Evolutionary conservation across 2,329 filamentous ascomycete species (phyloP).

Genomic region (Endocalyx cinctus): DNA sequence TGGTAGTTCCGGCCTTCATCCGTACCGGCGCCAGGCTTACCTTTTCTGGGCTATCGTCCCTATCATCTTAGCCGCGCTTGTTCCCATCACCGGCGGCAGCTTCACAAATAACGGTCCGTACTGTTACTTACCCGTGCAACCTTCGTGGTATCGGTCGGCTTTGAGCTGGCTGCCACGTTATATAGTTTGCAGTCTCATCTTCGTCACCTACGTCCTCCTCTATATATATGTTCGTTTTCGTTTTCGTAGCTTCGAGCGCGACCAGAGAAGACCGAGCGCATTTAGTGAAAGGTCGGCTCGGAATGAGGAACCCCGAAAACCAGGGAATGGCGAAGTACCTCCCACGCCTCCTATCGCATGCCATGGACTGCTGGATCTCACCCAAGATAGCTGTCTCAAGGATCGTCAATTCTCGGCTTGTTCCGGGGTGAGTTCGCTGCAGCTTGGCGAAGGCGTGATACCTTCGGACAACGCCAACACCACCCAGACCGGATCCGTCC

Average conservation of each 20-base stretch:
- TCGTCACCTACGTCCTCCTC: conserved; percentile 63
- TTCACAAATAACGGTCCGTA: conserved; percentile 30
- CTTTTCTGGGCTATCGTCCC: conserved; percentile 54
- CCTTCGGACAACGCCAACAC: no score
- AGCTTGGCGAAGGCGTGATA: conserved; percentile 14
- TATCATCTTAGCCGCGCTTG: conserved; percentile 44
- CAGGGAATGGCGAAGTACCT: conserved; percentile 11
- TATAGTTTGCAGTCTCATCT: conserved; percentile 59
- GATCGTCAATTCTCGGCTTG: conserved; percentile 19
- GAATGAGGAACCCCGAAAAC: conserved; percentile 6
- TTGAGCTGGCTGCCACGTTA: conserved; percentile 73
- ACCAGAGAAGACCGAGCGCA: conserved; percentile 22
- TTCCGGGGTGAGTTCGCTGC: conserved; percentile 23
- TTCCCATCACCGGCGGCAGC: conserved; percentile 23
- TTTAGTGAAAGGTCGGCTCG: conserved; percentile 9
- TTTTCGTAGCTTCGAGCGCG: conserved; percentile 34
- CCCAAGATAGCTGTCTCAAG: conserved; percentile 6
- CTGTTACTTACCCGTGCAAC: conserved; percentile 64
- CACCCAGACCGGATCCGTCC: no score
- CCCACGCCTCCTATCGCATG: conserved; percentile 19
- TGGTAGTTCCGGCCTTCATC: conserved; percentile 62
- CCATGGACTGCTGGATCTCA: conserved; percentile 18
- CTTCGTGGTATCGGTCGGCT: conserved; percentile 64
- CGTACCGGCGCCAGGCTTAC: conserved; percentile 59
- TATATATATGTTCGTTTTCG: conserved; percentile 59